Evolutionary conservation across 805 yeast species (phyloP).

Genomic region (Saccharomycopsis lassenensis): DNA sequence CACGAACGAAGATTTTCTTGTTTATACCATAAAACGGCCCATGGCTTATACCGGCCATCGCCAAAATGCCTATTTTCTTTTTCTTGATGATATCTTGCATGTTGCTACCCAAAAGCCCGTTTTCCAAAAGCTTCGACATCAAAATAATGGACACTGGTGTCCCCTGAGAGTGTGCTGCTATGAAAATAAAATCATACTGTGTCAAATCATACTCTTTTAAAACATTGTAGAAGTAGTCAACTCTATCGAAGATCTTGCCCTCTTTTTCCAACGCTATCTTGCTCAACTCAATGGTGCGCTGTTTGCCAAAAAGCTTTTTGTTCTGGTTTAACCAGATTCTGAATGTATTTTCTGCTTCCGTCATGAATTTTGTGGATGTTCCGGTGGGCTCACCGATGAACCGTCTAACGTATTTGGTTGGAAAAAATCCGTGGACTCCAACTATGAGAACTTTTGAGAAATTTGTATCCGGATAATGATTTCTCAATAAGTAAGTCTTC

Average conservation of each 20-base stretch:
- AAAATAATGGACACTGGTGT: conserved; percentile 81
- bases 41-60: conserved; percentile 92
- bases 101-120: conserved; percentile 33
- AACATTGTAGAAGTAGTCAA: conserved; percentile 64
- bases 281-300: conserved; percentile 46
- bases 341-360: conserved; percentile 77
- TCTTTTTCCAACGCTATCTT: conserved; percentile 91
- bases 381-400: conserved; percentile 94
- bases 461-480: conserved; percentile 7
- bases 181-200: conserved; percentile 76
- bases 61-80: conserved; percentile 57
- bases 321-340: conserved; percentile 47
- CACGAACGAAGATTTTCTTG: conserved; percentile 70
- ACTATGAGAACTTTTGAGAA: conserved; percentile 61
- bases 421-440: conserved; percentile 96
- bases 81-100: conserved; percentile 22
- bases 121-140: conserved; percentile 59
- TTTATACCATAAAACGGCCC: conserved; percentile 93
- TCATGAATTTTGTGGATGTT: conserved; percentile 81
- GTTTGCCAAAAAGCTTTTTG: conserved; percentile 18
- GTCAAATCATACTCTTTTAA: conserved; percentile 40
- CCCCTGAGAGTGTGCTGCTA: conserved; percentile 95
- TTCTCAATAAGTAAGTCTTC: conserved; percentile 6
- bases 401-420: conserved; percentile 74
- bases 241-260: conserved; percentile 81